Evolutionary conservation across 345 rosid species (phyloP).

Genomic region (Arabis alpina): DNA sequence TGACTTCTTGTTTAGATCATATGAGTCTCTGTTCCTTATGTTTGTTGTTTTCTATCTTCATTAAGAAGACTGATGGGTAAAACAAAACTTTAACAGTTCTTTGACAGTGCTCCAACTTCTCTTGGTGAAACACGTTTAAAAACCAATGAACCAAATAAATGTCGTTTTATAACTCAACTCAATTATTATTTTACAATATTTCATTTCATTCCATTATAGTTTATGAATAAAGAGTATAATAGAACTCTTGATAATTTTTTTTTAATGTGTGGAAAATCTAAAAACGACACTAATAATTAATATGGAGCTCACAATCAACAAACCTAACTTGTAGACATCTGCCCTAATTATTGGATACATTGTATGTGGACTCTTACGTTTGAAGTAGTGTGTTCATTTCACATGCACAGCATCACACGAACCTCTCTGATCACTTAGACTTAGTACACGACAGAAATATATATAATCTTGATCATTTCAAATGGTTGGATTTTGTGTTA

Average conservation of each 20-base stretch:
- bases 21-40: constrained; percentile 4
- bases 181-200: too few relatives aligned
- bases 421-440: not conserved
- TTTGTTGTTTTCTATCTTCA: constrained; percentile 13
- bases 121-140: constrained; percentile 8
- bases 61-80: constrained; percentile 18
- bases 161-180: not conserved
- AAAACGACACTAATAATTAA: not conserved
- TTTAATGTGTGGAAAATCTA: not conserved
- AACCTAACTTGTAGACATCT: not conserved
- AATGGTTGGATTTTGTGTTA: constrained; percentile 15
- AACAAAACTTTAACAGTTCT: constrained; percentile 21
- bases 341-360: not conserved
- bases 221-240: not conserved
- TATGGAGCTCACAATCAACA: not conserved
- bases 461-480: constrained; percentile 3
- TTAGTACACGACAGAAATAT: not conserved
- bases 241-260: not conserved
- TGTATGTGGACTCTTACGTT: not conserved
- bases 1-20: constrained; percentile 16
- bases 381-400: constrained; percentile 7
- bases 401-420: not conserved
- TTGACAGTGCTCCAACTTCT: constrained; percentile 24
- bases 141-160: not conserved
- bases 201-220: not conserved